These are phyloP conservation scores for Boletus semigastroideus DNA, from an alignment of 1,284 basidiomycete species.

Conservation along the genomic window DNA sequence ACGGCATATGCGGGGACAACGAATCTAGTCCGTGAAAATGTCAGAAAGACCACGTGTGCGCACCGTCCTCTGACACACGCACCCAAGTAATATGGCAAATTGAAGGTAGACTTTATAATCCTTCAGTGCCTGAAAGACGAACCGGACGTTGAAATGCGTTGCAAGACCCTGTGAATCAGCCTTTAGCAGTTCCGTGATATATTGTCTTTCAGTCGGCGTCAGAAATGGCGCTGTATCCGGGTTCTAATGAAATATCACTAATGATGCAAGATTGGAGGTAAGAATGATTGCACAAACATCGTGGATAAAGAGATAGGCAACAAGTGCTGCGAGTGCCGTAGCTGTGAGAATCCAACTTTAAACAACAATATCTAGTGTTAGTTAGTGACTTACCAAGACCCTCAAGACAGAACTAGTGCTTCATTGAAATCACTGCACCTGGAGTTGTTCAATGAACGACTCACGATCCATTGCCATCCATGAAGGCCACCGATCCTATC, in stretches of 20 bases:
- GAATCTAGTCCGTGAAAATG: constrained; percentile 26
- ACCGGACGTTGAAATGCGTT: constrained; percentile 34
- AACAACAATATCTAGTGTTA: no score
- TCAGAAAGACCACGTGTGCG: not conserved
- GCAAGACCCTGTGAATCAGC: constrained; percentile 34
- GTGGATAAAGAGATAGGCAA: constrained; percentile 40
- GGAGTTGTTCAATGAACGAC: constrained; percentile 10
- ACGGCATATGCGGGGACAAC: constrained; percentile 53
- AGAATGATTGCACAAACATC: constrained; percentile 34
- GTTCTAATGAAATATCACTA: constrained; percentile 29
- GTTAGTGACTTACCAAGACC: constrained; percentile 20
- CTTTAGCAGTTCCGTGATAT: constrained; percentile 37
- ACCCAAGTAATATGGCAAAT: constrained; percentile 42
- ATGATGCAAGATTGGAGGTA: not conserved
- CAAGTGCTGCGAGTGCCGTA: constrained; percentile 38
- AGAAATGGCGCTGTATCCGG: constrained; percentile 45
- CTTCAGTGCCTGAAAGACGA: constrained; percentile 40
- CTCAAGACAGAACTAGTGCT: constrained; percentile 34
- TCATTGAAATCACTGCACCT: not conserved
- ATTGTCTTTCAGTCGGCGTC: constrained; percentile 34
- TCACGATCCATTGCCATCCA: constrained; percentile 49
- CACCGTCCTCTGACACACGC: no score
- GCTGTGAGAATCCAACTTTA: constrained; percentile 16
- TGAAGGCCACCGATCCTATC: constrained; percentile 37
- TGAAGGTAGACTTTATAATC: constrained; percentile 47